Conservation (phyloP, 75 land plant species). For the Cryptomeria japonica region DNA sequence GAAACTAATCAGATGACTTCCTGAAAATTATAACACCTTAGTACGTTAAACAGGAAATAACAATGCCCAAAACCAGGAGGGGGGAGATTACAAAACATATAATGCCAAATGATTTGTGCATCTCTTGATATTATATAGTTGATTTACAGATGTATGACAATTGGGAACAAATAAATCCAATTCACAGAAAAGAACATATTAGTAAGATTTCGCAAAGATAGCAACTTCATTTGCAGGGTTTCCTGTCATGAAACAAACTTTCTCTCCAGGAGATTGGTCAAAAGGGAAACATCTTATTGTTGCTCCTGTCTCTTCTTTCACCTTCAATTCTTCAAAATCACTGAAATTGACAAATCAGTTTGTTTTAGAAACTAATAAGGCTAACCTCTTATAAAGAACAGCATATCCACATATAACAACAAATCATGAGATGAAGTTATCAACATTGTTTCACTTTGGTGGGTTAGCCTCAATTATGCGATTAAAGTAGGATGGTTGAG, state of each 20-base stretch:
- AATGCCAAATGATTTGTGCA: not conserved
- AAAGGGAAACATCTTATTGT: constrained; percentile 95
- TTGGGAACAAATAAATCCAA: not conserved
- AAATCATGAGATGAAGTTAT: not conserved
- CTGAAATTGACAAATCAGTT: constrained; percentile 21
- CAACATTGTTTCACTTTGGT: not conserved
- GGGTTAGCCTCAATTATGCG: not conserved
- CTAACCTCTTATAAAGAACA: not conserved
- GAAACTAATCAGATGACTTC: not conserved
- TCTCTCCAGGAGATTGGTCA: constrained; percentile 70
- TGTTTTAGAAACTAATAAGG: constrained; percentile 7
- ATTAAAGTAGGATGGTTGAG: not conserved
- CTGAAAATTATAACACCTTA: not conserved
- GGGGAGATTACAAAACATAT: not conserved
- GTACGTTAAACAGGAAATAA: not conserved
- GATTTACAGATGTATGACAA: not conserved
- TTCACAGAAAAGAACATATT: not conserved
- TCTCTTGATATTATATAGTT: not conserved
- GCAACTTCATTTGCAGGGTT: constrained; percentile 84
- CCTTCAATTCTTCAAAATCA: constrained; percentile 70
- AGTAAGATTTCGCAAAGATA: constrained; percentile 97
- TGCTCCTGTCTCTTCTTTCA: constrained; percentile 98
- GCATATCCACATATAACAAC: not conserved
- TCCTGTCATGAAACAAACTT: constrained; percentile 79
- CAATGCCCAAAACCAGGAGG: not conserved